phyloP scores from a whole-genome alignment of 2,329 filamentous ascomycete species.

The Diplodia seriata region DNA sequence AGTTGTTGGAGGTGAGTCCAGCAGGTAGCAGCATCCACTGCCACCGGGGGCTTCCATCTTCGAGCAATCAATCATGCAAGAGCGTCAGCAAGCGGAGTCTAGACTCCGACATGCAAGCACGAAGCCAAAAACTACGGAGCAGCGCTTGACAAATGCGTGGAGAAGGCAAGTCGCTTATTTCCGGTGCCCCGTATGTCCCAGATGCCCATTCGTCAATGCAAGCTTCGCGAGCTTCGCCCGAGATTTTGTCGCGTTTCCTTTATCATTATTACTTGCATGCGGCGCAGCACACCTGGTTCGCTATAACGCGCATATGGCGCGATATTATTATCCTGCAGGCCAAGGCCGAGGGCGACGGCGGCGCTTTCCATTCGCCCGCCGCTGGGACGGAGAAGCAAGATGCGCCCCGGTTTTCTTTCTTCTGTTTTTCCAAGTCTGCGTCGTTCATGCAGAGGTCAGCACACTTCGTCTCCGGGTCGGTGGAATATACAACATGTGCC shows the following conservation, averaged over 20 bases:
- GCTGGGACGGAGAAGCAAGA: background rate
- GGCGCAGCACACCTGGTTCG: background rate
- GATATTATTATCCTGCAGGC: slow-evolving; percentile 3
- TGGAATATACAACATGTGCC: background rate
- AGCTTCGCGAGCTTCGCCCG: background rate
- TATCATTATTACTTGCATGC: slow-evolving; percentile 4
- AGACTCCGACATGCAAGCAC: background rate
- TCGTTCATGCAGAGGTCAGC: background rate
- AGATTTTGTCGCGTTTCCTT: background rate
- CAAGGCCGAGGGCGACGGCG: slow-evolving; percentile 7
- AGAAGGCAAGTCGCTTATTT: background rate
- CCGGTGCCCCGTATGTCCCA: background rate
- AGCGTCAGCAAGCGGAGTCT: background rate
- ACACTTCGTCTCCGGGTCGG: background rate
- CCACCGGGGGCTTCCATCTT: background rate
- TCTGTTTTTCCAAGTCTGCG: background rate
- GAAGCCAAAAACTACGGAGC: background rate
- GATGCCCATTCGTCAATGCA: background rate
- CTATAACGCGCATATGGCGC: background rate
- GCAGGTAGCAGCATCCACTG: no score
- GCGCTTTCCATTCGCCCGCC: slow-evolving; percentile 7
- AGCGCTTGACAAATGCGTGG: background rate
- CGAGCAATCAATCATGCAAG: background rate
- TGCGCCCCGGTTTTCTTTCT: background rate
- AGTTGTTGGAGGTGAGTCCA: background rate